Percentiles rank a stretch among this genome's conserved stretches.
phyloP scores from a whole-genome alignment of 1,139 yeast species.

The Tardiomyces blankii region DNA sequence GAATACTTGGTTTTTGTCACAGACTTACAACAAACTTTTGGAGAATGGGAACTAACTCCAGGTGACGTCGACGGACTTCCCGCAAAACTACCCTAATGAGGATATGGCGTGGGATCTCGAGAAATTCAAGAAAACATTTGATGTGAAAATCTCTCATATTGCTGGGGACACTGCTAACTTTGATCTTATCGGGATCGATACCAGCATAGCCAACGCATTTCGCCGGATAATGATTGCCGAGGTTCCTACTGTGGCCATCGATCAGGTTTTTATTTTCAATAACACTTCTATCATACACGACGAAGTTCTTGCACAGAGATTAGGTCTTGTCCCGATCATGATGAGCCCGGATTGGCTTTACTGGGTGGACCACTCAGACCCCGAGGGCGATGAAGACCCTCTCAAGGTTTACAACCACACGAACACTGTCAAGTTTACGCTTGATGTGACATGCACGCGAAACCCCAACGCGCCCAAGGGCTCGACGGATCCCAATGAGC shows the following conservation, averaged over 20 bases:
- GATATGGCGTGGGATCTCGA: constrained; percentile 80
- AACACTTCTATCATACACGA: constrained; percentile 96
- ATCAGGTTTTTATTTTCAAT: constrained; percentile 78
- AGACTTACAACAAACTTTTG: no score
- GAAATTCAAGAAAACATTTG: constrained; percentile 57
- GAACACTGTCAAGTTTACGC: constrained; percentile 74
- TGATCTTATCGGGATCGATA: constrained; percentile 77
- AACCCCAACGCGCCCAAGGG: constrained; percentile 77
- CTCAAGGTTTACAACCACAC: constrained; percentile 31
- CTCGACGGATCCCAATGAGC: constrained; percentile 70
- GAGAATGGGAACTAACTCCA: neutral
- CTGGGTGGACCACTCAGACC: constrained; percentile 51
- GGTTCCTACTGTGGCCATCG: constrained; percentile 93
- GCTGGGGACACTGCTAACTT: constrained; percentile 71
- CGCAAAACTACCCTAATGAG: constrained; percentile 60
- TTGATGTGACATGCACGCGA: constrained; percentile 73
- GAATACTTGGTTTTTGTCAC: no score
- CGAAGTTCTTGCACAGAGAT: constrained; percentile 90
- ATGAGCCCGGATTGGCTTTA: constrained; percentile 68
- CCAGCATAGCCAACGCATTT: constrained; percentile 91
- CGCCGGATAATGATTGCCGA: constrained; percentile 96
- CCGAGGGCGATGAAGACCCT: constrained; percentile 37
- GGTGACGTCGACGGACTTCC: constrained; percentile 68
- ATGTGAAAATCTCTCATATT: constrained; percentile 51
- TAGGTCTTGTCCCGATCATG: constrained; percentile 82